Evolutionary conservation across 1,284 basidiomycete genomes (phyloP).

Genomic region (Rhodotorula sp.): DNA sequence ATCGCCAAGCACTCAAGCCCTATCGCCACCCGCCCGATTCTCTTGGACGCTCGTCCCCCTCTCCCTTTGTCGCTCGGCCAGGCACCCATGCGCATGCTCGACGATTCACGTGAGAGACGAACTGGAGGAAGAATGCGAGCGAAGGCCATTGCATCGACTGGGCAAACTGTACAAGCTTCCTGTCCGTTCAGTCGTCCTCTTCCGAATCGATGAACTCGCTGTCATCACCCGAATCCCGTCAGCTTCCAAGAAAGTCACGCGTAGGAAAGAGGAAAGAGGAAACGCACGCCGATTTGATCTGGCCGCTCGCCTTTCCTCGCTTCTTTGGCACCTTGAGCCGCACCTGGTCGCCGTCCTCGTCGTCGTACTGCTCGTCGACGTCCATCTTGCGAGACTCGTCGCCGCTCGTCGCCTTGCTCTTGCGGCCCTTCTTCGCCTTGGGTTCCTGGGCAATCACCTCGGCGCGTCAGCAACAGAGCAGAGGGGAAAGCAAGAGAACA

Average conservation of each 20-base stretch:
- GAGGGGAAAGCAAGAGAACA: too few relatives aligned
- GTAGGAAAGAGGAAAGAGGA: not conserved
- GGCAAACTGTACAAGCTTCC: not conserved
- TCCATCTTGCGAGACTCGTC: conserved; percentile 22
- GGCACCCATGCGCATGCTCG: not conserved
- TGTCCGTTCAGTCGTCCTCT: conserved; percentile 21
- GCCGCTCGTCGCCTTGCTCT: conserved; percentile 5
- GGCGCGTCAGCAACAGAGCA: not conserved
- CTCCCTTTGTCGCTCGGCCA: not conserved
- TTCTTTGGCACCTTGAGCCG: conserved; percentile 9
- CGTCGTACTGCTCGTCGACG: conserved; percentile 38
- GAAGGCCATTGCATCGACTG: too few relatives aligned
- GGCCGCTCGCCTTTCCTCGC: conserved; percentile 17
- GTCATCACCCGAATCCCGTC: not conserved
- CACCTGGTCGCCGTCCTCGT: conserved; percentile 29
- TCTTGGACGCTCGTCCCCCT: not conserved
- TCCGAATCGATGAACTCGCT: conserved; percentile 31
- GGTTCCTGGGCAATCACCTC: conserved; percentile 9
- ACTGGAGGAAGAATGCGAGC: too few relatives aligned
- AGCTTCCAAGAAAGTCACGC: not conserved
- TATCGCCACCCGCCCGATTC: not conserved
- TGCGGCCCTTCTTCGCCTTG: conserved; percentile 24
- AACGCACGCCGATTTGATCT: conserved; percentile 39
- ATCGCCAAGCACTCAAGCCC: not conserved
- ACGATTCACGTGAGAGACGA: not conserved